Conservation (phyloP, 2,329 filamentous ascomycete genomes). For the Neurospora crassa region DNA sequence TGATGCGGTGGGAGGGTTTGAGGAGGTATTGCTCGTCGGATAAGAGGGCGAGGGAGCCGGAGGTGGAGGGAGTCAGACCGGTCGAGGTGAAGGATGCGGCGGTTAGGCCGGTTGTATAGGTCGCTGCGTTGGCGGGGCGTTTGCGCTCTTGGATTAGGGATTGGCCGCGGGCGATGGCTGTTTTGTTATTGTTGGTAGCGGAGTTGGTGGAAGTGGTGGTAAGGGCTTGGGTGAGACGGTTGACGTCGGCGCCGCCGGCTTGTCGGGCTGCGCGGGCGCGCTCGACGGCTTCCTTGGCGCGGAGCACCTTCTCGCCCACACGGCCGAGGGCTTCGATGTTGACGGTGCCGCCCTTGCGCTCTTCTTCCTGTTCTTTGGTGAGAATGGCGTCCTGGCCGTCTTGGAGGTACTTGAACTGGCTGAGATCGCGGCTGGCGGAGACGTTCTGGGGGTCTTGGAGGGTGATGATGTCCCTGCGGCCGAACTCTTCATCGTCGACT, state of each 20-base stretch:
- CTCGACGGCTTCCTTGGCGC: slow-evolving; percentile 89
- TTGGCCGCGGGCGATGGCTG: slow-evolving; percentile 22
- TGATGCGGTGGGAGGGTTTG: slow-evolving; percentile 69
- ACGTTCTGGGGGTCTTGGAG: slow-evolving; percentile 87
- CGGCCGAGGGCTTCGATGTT: slow-evolving; percentile 75
- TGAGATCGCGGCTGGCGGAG: slow-evolving; percentile 69
- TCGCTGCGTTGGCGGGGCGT: slow-evolving; percentile 72
- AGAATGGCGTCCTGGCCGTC: slow-evolving; percentile 64
- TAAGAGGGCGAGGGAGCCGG: slow-evolving; percentile 73
- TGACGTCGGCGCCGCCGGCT: slow-evolving; percentile 47
- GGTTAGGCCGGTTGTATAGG: slow-evolving; percentile 81
- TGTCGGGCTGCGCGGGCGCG: slow-evolving; percentile 70
- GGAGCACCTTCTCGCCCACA: slow-evolving; percentile 70
- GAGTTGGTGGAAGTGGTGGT: slow-evolving; percentile 3
- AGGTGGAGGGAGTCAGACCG: slow-evolving; percentile 84
- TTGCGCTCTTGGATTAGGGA: slow-evolving; percentile 48
- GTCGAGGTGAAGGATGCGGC: slow-evolving; percentile 95
- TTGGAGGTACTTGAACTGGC: slow-evolving; percentile 79
- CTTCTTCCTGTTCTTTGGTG: slow-evolving; percentile 60
- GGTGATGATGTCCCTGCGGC: slow-evolving; percentile 86
- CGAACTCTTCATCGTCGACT: slow-evolving; percentile 78
- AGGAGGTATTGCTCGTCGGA: slow-evolving; percentile 97
- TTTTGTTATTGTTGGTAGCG: neutral
- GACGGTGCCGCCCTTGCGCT: slow-evolving; percentile 55
- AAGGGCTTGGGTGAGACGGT: slow-evolving; percentile 38